Base-by-base conservation (phyloP, 2,329 filamentous ascomycete species). In the Lachnellula arida region DNA sequence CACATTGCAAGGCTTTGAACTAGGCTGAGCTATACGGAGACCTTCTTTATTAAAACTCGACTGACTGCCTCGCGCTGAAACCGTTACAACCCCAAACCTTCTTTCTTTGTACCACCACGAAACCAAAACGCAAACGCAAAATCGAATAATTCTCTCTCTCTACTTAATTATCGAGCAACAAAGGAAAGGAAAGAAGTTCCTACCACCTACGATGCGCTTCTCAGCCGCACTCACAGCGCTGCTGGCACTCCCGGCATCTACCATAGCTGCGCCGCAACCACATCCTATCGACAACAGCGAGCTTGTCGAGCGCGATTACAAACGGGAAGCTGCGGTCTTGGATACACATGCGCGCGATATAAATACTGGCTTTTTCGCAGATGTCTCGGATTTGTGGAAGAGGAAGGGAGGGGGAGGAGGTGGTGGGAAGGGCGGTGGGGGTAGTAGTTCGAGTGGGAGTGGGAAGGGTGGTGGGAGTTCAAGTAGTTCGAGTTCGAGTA, bases 391-490 rank as follows among this genome's bases (percentile, higher is more conserved):
- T 34, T 70, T 85, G 22, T 84, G 76, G 73, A 85, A 83, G 74
- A 77, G 83, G 60, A 81, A 81, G 64, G 82, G 82, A 37, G 82
- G 83, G 48, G 82, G 82, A 6, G 80, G 80, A 8, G 72, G 78
- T 11, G 79, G 80, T 49, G 74, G 76, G 17, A 71, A 76, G 56
- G 76, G 78, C 9, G 73, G 76, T 25, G 61, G 59, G 5, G 48
- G 56, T 22, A 53, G 55, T n/a, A 35, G 48, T 19, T 42, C 50
- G 32, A 39, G 47, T n/a, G 46, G 54, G 19, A 70, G 78, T 17
- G 77, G 78, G 43, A 71, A 74, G 56, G 74, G 76, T 15, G 44
- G 44, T 17, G 19, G 19, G 12, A 22, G 35, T 17, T 9, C 14
- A 5, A 9, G 69, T 60, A 50, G 44, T 43, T 55, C 35, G 22